Conservation (phyloP, 768 basidiomycete genomes). For the Tricholoma terreum region DNA sequence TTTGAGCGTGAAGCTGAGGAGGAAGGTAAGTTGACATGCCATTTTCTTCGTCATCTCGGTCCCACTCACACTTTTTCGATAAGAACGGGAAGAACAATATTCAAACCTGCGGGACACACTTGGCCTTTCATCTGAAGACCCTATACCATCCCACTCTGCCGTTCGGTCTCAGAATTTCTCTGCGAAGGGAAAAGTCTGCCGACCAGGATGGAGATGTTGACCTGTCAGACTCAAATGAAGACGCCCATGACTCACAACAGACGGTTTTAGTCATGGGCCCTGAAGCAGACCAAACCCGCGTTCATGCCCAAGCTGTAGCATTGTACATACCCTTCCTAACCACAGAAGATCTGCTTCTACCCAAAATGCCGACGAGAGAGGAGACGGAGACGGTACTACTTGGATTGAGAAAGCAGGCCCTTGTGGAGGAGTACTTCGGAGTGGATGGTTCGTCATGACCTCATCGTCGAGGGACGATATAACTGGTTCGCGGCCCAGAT, state of each 20-base stretch:
- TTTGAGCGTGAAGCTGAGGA: slow-evolving; percentile 73
- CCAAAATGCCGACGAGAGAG: slow-evolving; percentile 67
- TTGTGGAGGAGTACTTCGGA: slow-evolving; percentile 74
- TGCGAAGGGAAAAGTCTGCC: slow-evolving; percentile 56
- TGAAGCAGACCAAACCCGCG: slow-evolving; percentile 28
- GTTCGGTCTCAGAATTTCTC: neutral
- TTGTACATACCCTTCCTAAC: slow-evolving; percentile 74
- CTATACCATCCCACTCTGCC: slow-evolving; percentile 52
- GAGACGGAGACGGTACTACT: slow-evolving; percentile 81
- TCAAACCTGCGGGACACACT: slow-evolving; percentile 51
- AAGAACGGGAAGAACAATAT: slow-evolving; percentile 69
- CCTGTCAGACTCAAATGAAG: slow-evolving; percentile 33
- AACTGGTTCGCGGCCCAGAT: neutral
- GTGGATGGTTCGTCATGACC: slow-evolving; percentile 24
- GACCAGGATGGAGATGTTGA: slow-evolving; percentile 43
- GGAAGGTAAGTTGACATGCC: slow-evolving; percentile 50
- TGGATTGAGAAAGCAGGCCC: slow-evolving; percentile 71
- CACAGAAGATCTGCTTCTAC: slow-evolving; percentile 67
- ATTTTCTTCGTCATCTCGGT: neutral
- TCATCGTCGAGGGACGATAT: neutral
- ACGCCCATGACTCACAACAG: slow-evolving; percentile 30
- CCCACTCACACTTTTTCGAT: slow-evolving; percentile 2
- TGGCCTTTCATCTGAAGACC: slow-evolving; percentile 47
- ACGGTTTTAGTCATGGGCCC: too few relatives aligned
- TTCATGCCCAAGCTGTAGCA: slow-evolving; percentile 57